Evolutionary conservation across 805 yeast species (phyloP), one percentile per base, ranked within the genome.

Genomic region (Cyberlindnera mrakii): DNA sequence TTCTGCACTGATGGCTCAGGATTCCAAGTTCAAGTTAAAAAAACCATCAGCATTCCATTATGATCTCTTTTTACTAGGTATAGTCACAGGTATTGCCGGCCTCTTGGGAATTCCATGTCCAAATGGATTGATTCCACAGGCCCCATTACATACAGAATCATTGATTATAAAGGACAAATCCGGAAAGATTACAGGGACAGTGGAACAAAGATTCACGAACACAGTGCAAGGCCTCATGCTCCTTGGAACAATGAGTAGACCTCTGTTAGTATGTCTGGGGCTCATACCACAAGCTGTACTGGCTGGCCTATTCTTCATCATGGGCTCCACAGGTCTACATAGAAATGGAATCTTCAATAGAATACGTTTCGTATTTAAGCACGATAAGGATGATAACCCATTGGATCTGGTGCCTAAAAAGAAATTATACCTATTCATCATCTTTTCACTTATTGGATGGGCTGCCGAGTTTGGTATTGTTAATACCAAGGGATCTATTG

Each of bases 121-220:
- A 0, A 93, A 93, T 63, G 99, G 99, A 0, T 69, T 91, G 29
- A 91, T 91, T 35, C 99, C 99, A 1, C 99, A 91, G 62, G 98
- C 99, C 0, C 98, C 98, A 3, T 59, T 93, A 30, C 99, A 91
- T 54, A 89, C 98, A 0, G 76, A 74, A 34, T 78, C 96, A 0
- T 64, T 91, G 27, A 74, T 87, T 34, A 79, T 85, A 5, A 59
- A 61, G 9, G 66, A 67, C 13, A 47, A 44, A 27, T 27, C 44
- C 14, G 45, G 56, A 16, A 44, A 48, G 7, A 49, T 55, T 11
- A 46, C 43, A 7, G 55, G 55, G 4, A 89, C 90, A 9, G 95
- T 93, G 4, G 99, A 91, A 58, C 99, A 91, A 60, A 64, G 99
- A 35, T 69, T 89, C 40, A 82, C 95, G 2, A 93, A 93, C 57